A percentile compares a stretch with the other conserved stretches of the same genome.
phyloP scores from a whole-genome alignment of 2,329 filamentous ascomycete species.

The Tolypocladium guangdongense region DNA sequence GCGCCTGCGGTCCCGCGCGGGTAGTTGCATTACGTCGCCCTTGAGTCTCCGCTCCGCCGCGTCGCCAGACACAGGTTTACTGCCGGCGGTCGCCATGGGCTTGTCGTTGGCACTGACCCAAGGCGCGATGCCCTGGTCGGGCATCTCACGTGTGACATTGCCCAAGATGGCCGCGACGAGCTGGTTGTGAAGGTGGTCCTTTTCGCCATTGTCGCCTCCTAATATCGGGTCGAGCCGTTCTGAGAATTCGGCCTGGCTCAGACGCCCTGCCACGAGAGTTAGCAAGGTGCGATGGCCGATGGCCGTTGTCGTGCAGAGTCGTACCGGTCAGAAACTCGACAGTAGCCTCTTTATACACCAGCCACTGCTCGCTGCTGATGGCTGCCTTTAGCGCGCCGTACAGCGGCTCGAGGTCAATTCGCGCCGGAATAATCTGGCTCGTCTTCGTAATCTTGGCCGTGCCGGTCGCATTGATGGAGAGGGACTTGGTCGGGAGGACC shows the following conservation, averaged over 20 bases:
- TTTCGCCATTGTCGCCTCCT: conserved; percentile 44
- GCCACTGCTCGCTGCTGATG: conserved; percentile 52
- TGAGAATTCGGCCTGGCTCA: conserved; percentile 52
- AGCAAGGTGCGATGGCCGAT: conserved; percentile 8
- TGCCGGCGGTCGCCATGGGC: conserved; percentile 42
- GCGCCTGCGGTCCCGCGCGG: conserved; percentile 52
- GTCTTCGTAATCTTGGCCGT: conserved; percentile 44
- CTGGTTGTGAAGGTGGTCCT: conserved; percentile 56
- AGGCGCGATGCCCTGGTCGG: conserved; percentile 54
- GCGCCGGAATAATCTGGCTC: conserved; percentile 51
- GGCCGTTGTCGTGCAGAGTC: background rate
- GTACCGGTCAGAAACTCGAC: conserved; percentile 53
- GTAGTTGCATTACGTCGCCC: conserved; percentile 60
- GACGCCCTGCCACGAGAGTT: conserved; percentile 36
- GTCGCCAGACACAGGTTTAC: conserved; percentile 54
- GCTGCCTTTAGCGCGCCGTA: conserved; percentile 50
- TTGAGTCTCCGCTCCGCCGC: conserved; percentile 55
- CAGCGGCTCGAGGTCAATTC: conserved; percentile 56
- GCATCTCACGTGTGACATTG: conserved; percentile 60
- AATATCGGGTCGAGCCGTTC: conserved; percentile 50
- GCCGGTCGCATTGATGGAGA: conserved; percentile 39
- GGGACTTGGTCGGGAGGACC: conserved; percentile 44
- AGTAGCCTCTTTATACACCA: conserved; percentile 50
- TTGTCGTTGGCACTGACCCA: conserved; percentile 67
- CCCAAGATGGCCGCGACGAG: conserved; percentile 55